Evolutionary conservation across 2,329 filamentous ascomycete species (phyloP), one percentile per base, ranked within the genome.

Genomic region (Cucurbitaria berberidis): DNA sequence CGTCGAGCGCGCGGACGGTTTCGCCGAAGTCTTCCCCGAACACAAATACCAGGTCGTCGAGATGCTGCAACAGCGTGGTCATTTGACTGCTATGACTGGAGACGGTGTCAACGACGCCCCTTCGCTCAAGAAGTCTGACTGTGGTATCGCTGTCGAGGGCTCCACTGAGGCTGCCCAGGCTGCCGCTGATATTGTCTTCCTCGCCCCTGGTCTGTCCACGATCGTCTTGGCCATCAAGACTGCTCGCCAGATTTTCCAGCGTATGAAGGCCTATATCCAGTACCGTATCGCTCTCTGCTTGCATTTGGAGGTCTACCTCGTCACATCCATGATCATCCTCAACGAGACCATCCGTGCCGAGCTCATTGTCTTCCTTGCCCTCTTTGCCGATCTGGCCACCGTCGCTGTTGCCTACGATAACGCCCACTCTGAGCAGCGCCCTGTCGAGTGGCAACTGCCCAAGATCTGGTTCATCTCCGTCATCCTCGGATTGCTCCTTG

Each of bases 391-490:
- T 83, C 78, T 91, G 77, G 89, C 89, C 56, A 91, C 89, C 59
- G 89, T 91, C 62, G 89, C 89, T 55, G 86, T 91, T 52, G 89
- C 89, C 43, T 91, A 91, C 79, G 89, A 91, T 72, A 90, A 91
- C 73, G 89, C 89, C 41, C 86, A 90, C 78, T 90, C 86, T 67
- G 89, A 91, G 71, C 82, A 82, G 55, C 86, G 88, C 34, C 89
- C 89, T 13, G 89, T 91, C 67, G 88, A 91, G 76, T 91, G 89
- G 89, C 89, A 91, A 78, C 75, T 91, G 60, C 88, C 88, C 60
- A 91, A 91, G 82, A 91, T 91, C 72, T 91, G 88, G 89, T 82
- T 91, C 62, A 90, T 91, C 68, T 87, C 84, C 57, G 80, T 89
- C 62, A 78, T 89, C 54, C 83, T 91, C 45, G 89, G 89, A 74